A percentile compares a stretch with the other conserved stretches of the same genome.
Conservation (phyloP, 345 rosid species). For the Eucalyptus curtisii region DNA sequence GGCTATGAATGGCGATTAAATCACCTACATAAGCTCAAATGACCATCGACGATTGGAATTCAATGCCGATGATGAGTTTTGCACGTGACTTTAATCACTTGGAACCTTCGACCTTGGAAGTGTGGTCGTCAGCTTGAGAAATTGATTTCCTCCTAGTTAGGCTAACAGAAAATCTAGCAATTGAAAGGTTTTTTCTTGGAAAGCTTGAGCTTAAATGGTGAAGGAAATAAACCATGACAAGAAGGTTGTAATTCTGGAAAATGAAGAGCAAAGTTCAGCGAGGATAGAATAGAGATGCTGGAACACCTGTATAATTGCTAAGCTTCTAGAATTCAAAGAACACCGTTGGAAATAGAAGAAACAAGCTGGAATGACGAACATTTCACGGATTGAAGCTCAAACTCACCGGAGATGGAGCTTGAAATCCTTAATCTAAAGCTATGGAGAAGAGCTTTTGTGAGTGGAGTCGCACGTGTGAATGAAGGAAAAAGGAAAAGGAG, state of each 20-base stretch:
- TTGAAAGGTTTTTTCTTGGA: neutral
- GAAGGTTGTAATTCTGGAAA: neutral
- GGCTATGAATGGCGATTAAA: too few species aligned
- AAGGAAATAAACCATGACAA: neutral
- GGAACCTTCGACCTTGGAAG: neutral
- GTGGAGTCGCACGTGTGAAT: too few species aligned
- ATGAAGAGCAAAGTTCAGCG: neutral
- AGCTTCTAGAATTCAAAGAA: neutral
- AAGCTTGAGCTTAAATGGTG: neutral
- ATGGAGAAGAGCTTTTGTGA: neutral
- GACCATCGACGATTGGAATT: too few species aligned
- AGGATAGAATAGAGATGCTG: neutral
- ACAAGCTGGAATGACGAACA: neutral
- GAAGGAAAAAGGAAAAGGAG: too few species aligned
- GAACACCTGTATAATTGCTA: neutral
- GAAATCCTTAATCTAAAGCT: neutral
- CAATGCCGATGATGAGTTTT: neutral
- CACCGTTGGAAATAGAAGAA: neutral
- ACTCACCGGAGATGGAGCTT: neutral
- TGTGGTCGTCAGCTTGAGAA: neutral
- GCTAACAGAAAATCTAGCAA: neutral
- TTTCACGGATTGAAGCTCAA: neutral
- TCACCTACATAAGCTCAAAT: too few species aligned
- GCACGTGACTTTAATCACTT: neutral
- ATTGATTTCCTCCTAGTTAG: neutral